phyloP scores from a whole-genome alignment of 2,329 filamentous ascomycete genomes.

The Beauveria brongniartii region DNA sequence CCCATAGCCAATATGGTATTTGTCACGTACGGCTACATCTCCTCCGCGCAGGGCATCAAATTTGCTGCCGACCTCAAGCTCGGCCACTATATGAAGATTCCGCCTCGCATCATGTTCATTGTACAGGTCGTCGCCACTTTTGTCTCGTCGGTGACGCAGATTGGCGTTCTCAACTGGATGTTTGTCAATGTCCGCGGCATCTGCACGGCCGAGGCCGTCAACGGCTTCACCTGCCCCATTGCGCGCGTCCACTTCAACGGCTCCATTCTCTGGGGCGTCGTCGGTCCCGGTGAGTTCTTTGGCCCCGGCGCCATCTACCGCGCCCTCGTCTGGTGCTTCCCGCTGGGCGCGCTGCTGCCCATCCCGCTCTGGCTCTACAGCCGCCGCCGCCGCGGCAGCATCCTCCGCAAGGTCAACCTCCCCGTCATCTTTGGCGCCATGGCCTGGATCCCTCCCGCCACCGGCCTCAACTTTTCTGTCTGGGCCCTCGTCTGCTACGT shows the following conservation, averaged over 20 bases:
- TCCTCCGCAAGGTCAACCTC: slow-evolving; percentile 70
- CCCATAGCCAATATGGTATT: slow-evolving; percentile 93
- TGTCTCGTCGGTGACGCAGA: slow-evolving; percentile 72
- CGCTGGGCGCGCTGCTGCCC: slow-evolving; percentile 66
- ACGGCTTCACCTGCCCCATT: slow-evolving; percentile 81
- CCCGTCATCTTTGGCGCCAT: slow-evolving; percentile 78
- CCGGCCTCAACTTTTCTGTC: slow-evolving; percentile 79
- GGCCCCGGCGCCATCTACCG: slow-evolving; percentile 67
- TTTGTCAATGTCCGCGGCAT: slow-evolving; percentile 67
- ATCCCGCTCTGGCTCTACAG: slow-evolving; percentile 66
- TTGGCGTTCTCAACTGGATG: slow-evolving; percentile 85
- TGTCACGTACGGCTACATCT: slow-evolving; percentile 85
- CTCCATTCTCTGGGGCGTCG: slow-evolving; percentile 82
- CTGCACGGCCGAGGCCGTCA: slow-evolving; percentile 72
- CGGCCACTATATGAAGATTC: slow-evolving; percentile 83
- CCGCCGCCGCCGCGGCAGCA: slow-evolving; percentile 48
- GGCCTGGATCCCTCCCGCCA: slow-evolving; percentile 80
- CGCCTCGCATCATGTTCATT: slow-evolving; percentile 68
- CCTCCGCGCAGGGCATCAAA: slow-evolving; percentile 80
- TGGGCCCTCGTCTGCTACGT: slow-evolving; percentile 80
- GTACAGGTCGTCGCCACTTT: slow-evolving; percentile 70
- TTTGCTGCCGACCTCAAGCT: slow-evolving; percentile 83
- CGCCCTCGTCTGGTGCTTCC: slow-evolving; percentile 72
- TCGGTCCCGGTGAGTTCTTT: slow-evolving; percentile 77
- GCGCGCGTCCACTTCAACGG: slow-evolving; percentile 87